Evolutionary conservation across 139 green algal species (phyloP).

Genomic region (Asterochloris erici): DNA sequence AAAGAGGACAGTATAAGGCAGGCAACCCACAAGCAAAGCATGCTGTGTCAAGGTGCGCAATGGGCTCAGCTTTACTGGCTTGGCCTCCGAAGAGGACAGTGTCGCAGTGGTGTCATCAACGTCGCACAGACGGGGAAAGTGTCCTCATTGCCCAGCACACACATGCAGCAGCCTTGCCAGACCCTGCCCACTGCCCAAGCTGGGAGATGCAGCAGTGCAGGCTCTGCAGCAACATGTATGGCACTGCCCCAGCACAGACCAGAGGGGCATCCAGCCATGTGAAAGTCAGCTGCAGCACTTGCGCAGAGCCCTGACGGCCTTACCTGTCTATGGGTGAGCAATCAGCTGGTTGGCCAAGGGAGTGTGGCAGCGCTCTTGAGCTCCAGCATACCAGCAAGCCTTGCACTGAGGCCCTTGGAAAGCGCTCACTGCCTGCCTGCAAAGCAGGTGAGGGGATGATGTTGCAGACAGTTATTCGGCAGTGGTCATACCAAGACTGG

Average conservation of each 20-base stretch:
- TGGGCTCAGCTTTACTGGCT: conserved; percentile 23
- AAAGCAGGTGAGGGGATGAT: neutral
- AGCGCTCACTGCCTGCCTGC: neutral
- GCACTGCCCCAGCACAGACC: too few relatives aligned
- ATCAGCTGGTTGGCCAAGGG: neutral
- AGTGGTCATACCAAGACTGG: neutral
- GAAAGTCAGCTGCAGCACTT: too few relatives aligned
- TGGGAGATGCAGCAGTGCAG: too few relatives aligned
- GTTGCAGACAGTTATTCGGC: neutral
- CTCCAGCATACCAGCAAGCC: neutral
- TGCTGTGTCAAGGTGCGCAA: too few relatives aligned
- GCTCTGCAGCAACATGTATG: too few relatives aligned
- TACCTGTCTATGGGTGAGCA: too few relatives aligned
- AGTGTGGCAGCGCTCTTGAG: neutral
- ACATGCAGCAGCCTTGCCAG: neutral
- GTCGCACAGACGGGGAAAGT: conserved; percentile 43
- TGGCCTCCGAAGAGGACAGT: conserved; percentile 2
- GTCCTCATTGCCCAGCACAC: conserved; percentile 27
- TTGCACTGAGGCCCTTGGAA: neutral
- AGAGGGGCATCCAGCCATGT: too few relatives aligned
- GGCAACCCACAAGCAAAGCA: too few relatives aligned
- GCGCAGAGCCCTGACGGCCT: too few relatives aligned
- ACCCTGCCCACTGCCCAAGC: too few relatives aligned
- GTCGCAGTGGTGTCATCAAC: conserved; percentile 29
- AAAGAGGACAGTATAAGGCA: too few relatives aligned